Evolutionary conservation across 179 eudicot genomes (phyloP), one percentile per base, ranked within the genome.

Genomic region (Patellifolia procumbens): DNA sequence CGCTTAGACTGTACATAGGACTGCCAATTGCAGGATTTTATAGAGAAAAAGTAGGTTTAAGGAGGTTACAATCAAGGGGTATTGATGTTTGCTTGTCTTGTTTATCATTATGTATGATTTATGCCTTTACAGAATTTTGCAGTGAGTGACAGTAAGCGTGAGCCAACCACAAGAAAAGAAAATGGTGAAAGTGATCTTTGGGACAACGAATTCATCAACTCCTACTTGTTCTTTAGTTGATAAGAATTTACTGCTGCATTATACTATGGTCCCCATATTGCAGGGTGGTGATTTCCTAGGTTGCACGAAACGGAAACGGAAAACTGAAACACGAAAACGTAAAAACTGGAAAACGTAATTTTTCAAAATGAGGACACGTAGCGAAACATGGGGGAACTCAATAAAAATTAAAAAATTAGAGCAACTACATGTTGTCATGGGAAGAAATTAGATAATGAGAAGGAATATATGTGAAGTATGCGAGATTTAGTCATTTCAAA

Each of bases 251-350:
- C 35, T 58, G 39, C 35, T 59, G 26, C n/a, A 56, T 26, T 51
- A 26, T 72, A 10, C n/a, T 19, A 53, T 63, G 81, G 81, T 72
- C 76, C 81, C 76, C 31, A 20, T n/a, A 1, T 13, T 49, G 39
- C 9, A 17, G 0, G 62, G 20, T n/a, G n/a, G n/a, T 61, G 1
- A 17, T 16, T 61, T 61, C 15, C 4, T n/a, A n/a, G n/a, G n/a
- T n/a, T n/a, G n/a, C n/a, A n/a, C n/a, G n/a, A n/a, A n/a, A n/a
- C n/a, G n/a, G n/a, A n/a, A n/a, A n/a, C n/a, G n/a, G n/a, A n/a
- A n/a, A n/a, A n/a, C n/a, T n/a, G n/a, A n/a, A n/a, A n/a, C n/a
- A n/a, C n/a, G n/a, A n/a, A n/a, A n/a, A n/a, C n/a, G n/a, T n/a
- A n/a, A n/a, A n/a, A n/a, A n/a, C n/a, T n/a, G n/a, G n/a, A n/a